phyloP scores from a whole-genome alignment of 305 asterid genomes.

The Lippia alba region DNA sequence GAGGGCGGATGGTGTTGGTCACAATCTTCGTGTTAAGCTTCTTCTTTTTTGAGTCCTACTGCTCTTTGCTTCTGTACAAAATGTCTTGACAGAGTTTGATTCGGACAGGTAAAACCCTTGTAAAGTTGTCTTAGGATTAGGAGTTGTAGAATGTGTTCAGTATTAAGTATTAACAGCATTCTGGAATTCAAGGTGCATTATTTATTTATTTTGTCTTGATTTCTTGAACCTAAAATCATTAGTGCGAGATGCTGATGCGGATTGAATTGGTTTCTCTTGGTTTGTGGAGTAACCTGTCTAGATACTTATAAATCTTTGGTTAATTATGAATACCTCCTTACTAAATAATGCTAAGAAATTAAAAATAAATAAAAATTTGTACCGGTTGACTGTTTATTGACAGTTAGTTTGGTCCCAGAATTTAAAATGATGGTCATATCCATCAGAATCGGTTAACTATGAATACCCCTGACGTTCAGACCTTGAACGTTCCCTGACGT shows the following conservation, averaged over 20 bases:
- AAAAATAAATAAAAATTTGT: too few relatives aligned
- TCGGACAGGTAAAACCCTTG: slow-evolving; percentile 7
- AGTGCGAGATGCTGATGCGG: not conserved
- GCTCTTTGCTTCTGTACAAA: slow-evolving; percentile 37
- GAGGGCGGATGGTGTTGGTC: too few relatives aligned
- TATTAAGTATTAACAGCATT: slow-evolving; percentile 2
- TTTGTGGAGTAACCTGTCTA: slow-evolving; percentile 21
- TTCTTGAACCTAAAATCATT: not conserved
- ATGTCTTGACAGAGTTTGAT: slow-evolving; percentile 14
- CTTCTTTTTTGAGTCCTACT: slow-evolving; percentile 21
- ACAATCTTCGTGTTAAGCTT: not conserved
- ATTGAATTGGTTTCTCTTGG: not conserved
- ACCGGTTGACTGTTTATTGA: too few relatives aligned
- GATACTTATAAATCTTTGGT: slow-evolving; percentile 30
- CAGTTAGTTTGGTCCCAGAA: too few relatives aligned
- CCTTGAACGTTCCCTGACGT: too few relatives aligned
- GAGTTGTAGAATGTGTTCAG: not conserved
- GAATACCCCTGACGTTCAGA: too few relatives aligned
- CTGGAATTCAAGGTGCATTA: not conserved
- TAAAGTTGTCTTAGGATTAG: not conserved
- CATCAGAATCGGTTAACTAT: too few relatives aligned
- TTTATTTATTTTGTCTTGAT: not conserved
- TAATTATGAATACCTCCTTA: too few relatives aligned
- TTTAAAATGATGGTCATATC: too few relatives aligned
- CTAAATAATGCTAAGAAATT: too few relatives aligned